phyloP scores from a whole-genome alignment of 177 flowering plant genomes.

The Tripterygium wilfordii region DNA sequence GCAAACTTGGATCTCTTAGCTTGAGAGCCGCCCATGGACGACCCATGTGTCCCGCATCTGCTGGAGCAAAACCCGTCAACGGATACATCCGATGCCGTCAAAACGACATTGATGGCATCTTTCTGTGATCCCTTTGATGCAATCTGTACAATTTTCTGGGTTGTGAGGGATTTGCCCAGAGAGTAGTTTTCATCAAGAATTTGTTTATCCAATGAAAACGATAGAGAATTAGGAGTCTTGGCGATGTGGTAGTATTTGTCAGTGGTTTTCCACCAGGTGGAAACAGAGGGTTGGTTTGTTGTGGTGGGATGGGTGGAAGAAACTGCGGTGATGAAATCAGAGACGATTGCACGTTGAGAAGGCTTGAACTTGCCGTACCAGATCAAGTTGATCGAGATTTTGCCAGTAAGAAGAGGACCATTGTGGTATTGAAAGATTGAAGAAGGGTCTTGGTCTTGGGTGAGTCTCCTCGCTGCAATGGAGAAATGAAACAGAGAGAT shows the following conservation, averaged over 20 bases:
- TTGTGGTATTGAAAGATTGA: constrained; percentile 63
- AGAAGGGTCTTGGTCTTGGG: constrained; percentile 27
- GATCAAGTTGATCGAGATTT: constrained; percentile 47
- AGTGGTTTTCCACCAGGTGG: constrained; percentile 64
- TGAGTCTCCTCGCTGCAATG: constrained; percentile 18
- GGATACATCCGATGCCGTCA: constrained; percentile 46
- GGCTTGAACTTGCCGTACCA: constrained; percentile 82
- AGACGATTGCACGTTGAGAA: constrained; percentile 49
- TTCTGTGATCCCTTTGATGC: constrained; percentile 27
- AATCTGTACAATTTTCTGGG: constrained; percentile 23
- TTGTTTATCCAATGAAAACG: constrained; percentile 26
- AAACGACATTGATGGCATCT: constrained; percentile 40
- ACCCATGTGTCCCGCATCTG: constrained; percentile 61
- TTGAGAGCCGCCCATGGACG: constrained; percentile 5
- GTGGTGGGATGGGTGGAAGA: constrained; percentile 3
- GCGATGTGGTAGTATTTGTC: constrained; percentile 33
- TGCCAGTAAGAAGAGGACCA: constrained; percentile 61
- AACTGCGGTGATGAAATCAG: constrained; percentile 60
- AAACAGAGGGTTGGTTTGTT: constrained; percentile 31
- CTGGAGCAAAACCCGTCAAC: constrained; percentile 57
- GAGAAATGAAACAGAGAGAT: background rate
- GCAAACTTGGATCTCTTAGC: constrained; percentile 22
- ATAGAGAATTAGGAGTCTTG: constrained; percentile 14
- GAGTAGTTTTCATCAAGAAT: constrained; percentile 39
- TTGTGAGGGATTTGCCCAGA: constrained; percentile 39